These are phyloP conservation scores for Trebouxia sp. DNA, from an alignment of 139 green algal species.

Conservation along the genomic window DNA sequence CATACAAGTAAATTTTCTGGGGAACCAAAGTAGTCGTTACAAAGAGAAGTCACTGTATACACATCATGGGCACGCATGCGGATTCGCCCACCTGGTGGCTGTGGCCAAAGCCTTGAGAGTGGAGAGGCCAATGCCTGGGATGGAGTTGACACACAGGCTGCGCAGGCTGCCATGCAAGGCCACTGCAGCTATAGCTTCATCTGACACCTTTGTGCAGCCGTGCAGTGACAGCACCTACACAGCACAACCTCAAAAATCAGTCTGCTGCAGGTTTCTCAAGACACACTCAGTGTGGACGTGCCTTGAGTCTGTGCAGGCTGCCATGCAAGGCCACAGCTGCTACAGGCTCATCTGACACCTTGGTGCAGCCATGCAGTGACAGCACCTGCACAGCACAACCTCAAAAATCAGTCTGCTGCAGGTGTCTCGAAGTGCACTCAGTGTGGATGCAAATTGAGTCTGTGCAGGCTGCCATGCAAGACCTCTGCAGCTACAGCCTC, in stretches of 20 bases:
- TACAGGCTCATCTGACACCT: slow-evolving; percentile 50
- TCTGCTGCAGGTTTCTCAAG: too few relatives aligned
- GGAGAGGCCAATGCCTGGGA: slow-evolving; percentile 30
- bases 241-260: background rate
- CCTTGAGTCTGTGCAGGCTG: slow-evolving; percentile 45
- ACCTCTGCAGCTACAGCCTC: slow-evolving; percentile 43
- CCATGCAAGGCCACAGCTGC: slow-evolving; percentile 35
- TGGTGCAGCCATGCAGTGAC: slow-evolving; percentile 39
- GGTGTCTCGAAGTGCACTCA: too few relatives aligned
- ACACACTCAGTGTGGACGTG: too few relatives aligned
- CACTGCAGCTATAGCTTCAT: slow-evolving; percentile 45
- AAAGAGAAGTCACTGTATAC: too few relatives aligned
- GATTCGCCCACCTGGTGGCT: background rate
- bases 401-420: background rate
- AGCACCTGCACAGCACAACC: background rate
- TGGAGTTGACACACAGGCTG: slow-evolving; percentile 38
- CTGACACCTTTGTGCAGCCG: slow-evolving; percentile 48
- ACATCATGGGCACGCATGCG: background rate
- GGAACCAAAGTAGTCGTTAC: background rate
- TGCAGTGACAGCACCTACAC: slow-evolving; percentile 46
- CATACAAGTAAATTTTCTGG: too few relatives aligned
- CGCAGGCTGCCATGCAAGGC: slow-evolving; percentile 39
- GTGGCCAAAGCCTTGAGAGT: slow-evolving; percentile 29
- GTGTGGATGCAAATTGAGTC: too few relatives aligned
- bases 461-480: slow-evolving; percentile 35